These are phyloP conservation scores for Mycena rebaudengoi DNA, from an alignment of 768 basidiomycete species.

Conservation along the genomic window DNA sequence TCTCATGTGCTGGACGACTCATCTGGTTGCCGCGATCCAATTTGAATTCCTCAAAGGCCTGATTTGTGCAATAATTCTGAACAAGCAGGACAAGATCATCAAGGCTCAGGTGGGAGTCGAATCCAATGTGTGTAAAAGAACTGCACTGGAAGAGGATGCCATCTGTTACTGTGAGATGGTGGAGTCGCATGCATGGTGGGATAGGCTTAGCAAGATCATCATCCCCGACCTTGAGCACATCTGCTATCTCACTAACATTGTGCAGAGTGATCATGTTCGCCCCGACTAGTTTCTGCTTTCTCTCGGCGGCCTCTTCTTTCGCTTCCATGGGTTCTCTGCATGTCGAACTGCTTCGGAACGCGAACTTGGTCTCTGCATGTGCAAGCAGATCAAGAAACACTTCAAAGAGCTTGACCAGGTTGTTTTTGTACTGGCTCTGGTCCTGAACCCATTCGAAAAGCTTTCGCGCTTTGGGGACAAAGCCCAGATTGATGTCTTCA, in stretches of 20 bases:
- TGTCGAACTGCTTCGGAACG: background rate
- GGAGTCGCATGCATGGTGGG: background rate
- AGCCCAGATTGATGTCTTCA: background rate
- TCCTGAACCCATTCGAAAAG: background rate
- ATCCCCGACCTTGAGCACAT: background rate
- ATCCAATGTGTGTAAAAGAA: background rate
- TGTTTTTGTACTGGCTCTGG: background rate
- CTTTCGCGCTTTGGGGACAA: background rate
- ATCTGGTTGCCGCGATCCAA: background rate
- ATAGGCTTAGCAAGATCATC: background rate
- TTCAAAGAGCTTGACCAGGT: slow-evolving; percentile 10
- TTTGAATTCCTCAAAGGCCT: background rate
- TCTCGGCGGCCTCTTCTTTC: slow-evolving; percentile 8
- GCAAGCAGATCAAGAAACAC: slow-evolving; percentile 5
- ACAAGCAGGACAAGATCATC: background rate
- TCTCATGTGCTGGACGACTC: background rate
- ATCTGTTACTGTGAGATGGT: background rate
- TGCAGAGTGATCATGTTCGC: slow-evolving; percentile 15
- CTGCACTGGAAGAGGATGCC: background rate
- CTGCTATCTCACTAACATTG: background rate
- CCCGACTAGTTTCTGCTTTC: slow-evolving; percentile 14
- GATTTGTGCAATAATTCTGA: background rate
- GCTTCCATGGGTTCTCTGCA: slow-evolving; percentile 9
- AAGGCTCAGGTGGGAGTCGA: background rate
- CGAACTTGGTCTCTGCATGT: slow-evolving; percentile 3